A percentile compares a stretch with the other conserved stretches of the same genome.
Conservation (phyloP, 2,329 filamentous ascomycete genomes). For the Pseudogymnoascus sp. region DNA sequence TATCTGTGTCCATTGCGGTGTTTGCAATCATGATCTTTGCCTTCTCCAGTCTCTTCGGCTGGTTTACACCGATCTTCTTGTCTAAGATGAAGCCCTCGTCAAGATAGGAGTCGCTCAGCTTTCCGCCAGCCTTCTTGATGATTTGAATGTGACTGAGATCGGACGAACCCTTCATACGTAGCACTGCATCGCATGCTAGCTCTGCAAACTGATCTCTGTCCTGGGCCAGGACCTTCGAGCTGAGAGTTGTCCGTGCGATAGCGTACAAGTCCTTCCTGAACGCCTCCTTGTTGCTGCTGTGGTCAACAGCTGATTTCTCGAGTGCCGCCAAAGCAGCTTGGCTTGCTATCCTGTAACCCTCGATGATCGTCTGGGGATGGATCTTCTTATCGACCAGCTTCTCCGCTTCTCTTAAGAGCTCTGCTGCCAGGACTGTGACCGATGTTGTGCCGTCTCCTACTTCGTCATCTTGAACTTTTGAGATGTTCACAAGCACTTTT, state of each 20-base stretch:
- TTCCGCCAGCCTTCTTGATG: constrained; percentile 98
- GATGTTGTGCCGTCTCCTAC: constrained; percentile 97
- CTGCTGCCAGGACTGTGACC: constrained; percentile 91
- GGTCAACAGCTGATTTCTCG: constrained; percentile 78
- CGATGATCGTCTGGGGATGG: constrained; percentile 98
- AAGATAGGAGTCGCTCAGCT: constrained; percentile 94
- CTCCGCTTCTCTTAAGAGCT: constrained; percentile 92
- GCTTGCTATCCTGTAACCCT: constrained; percentile 96
- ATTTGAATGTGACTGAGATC: constrained; percentile 98
- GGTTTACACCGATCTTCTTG: constrained; percentile 98
- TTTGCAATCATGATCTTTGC: constrained; percentile 98
- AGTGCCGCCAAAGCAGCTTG: constrained; percentile 78
- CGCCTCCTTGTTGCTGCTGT: constrained; percentile 72
- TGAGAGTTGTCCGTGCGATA: constrained; percentile 91
- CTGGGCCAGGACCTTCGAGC: constrained; percentile 93
- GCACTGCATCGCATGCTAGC: constrained; percentile 83
- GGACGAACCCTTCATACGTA: constrained; percentile 81
- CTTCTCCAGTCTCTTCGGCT: constrained; percentile 94
- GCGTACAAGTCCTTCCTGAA: constrained; percentile 86
- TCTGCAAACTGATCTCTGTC: constrained; percentile 87
- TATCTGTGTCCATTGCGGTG: constrained; percentile 99
- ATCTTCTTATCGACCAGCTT: constrained; percentile 98
- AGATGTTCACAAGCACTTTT: constrained; percentile 98
- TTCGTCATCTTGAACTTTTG: constrained; percentile 98
- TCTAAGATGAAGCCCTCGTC: constrained; percentile 98